A percentile compares a stretch with the other conserved stretches of the same genome.
Evolutionary conservation across 768 basidiomycete species (phyloP).

Genomic region (Suillus weaverae): DNA sequence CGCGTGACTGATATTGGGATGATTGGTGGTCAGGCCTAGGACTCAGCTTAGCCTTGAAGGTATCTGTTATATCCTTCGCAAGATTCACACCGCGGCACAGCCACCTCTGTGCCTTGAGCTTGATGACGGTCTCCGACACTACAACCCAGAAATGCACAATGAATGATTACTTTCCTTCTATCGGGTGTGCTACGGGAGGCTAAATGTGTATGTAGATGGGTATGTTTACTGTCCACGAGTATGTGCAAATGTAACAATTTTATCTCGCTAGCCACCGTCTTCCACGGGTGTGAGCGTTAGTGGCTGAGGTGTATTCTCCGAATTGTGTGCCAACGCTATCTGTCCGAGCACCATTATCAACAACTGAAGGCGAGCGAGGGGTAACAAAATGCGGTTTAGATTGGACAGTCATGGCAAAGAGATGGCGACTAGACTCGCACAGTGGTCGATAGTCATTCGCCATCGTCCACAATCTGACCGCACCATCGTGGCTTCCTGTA

Average conservation of each 20-base stretch:
- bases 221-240: background rate
- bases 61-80: no score
- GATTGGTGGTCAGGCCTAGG: no score
- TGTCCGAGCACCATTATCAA: slow-evolving; percentile 1
- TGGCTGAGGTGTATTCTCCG: slow-evolving; percentile 10
- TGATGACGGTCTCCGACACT: background rate
- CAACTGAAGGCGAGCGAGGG: slow-evolving; percentile 1
- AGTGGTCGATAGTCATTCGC: background rate
- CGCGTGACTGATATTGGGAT: no score
- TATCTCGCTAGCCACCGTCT: slow-evolving; percentile 6
- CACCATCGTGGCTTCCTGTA: slow-evolving; percentile 70
- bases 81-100: no score
- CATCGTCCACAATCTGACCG: slow-evolving; percentile 66
- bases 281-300: slow-evolving; percentile 9
- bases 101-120: background rate
- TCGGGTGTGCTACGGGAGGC: background rate
- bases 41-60: no score
- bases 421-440: background rate
- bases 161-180: background rate
- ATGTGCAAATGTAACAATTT: slow-evolving; percentile 8
- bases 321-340: background rate
- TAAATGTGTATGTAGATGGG: background rate
- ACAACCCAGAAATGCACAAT: background rate
- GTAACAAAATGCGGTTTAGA: slow-evolving; percentile 6
- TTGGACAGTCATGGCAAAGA: background rate